These are phyloP conservation scores for Fusarium succisae DNA, from an alignment of 2,329 filamentous ascomycete species.

Conservation along the genomic window DNA sequence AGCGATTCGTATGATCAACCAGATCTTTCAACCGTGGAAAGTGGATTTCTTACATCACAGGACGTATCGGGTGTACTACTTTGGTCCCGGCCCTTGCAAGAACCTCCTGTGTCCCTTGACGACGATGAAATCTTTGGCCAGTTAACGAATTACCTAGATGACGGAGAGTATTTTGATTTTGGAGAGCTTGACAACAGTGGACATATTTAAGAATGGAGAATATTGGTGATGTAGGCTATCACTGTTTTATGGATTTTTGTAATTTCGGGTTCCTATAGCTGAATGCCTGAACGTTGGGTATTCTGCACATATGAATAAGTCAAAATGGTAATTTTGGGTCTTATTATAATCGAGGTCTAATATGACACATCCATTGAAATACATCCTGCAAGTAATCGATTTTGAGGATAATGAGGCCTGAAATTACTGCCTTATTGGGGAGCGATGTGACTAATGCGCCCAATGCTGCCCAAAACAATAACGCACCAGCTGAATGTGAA, in stretches of 20 bases:
- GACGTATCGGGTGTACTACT: too few relatives aligned
- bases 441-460: background rate
- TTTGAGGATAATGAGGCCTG: background rate
- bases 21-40: background rate
- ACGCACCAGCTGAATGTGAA: background rate
- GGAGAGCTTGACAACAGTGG: background rate
- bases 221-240: rapidly evolving
- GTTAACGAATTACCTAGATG: background rate
- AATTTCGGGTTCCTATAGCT: background rate
- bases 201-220: rapidly evolving
- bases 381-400: background rate
- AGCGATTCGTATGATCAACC: too few relatives aligned
- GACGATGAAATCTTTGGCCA: rapidly evolving
- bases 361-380: background rate
- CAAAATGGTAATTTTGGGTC: too few relatives aligned
- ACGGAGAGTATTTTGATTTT: background rate
- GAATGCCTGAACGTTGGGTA: background rate
- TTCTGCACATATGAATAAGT: background rate
- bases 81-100: background rate
- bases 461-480: background rate
- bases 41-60: too few relatives aligned
- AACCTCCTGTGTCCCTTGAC: rapidly evolving
- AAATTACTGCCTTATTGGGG: too few relatives aligned
- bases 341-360: too few relatives aligned
- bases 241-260: background rate